Base-by-base conservation (phyloP, 345 rosid genomes). In the Camelina sativa region DNA sequence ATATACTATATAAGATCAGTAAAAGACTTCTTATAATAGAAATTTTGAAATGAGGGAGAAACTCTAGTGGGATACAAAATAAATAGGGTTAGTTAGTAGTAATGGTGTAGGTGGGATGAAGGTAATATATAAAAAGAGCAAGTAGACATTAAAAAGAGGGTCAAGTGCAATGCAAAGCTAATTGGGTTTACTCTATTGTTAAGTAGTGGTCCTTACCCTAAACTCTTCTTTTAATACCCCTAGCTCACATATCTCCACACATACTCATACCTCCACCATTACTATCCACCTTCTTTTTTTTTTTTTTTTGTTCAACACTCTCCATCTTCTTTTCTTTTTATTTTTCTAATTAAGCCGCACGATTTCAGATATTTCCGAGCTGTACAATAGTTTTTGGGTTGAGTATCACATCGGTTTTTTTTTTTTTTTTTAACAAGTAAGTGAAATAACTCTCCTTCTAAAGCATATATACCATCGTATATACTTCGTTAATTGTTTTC, bases 181-280 rank as follows among this genome's bases (percentile, higher is more conserved):
- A 55, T 55, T 65, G 73, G 43, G 71, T 38, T 62, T 56, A 57
- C 25, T 76, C 67, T 23, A 70, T 40, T 63, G 40, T 64, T 64
- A 70, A 69, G 23, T 11, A 56, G 76, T 70, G 80, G 80, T 70
- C 80, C 80, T 63, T 70, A 28, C 53, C 41, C 80, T 76, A 76
- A 76, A 9, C 64, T 64, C 51, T 70, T 70, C 67, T 70, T 63
- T 70, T 55, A 70, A 46, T 53, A 69, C 64, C 55, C 79, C n/a
- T 60, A 50, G 11, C 53, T 65, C 41, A 38, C 66, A 57, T 74
- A 74, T 58, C 57, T 65, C 72, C 30, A 59, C 61, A 57, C 72
- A 74, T 56, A 35, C 61, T 35, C 58, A 13, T 60, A 55, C 48
- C 48, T 37, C 71, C 50, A 56, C 65, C 25, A 19, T 55, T 55